These are phyloP conservation scores for Aspergillus aculeatinus DNA, from an alignment of 2,329 filamentous ascomycete species.

Conservation along the genomic window DNA sequence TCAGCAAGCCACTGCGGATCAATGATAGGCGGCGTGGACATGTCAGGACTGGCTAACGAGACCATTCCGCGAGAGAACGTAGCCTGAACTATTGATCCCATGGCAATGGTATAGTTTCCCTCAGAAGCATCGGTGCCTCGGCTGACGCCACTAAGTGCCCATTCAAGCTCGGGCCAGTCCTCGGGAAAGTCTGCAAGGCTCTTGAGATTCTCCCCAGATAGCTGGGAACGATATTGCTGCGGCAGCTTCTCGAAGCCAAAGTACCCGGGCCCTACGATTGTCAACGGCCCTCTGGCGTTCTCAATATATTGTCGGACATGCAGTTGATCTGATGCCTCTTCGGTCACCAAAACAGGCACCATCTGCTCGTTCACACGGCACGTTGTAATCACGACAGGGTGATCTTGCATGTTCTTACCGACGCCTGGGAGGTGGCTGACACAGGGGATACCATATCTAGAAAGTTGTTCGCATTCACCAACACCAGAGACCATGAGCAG, in stretches of 20 bases:
- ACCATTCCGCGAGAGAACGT: slow-evolving; percentile 18
- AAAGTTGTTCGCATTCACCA: slow-evolving; percentile 39
- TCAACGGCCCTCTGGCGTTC: slow-evolving; percentile 26
- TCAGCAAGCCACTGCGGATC: slow-evolving; percentile 18
- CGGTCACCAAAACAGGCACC: slow-evolving; percentile 22
- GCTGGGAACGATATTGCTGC: slow-evolving; percentile 17
- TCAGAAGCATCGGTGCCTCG: slow-evolving; percentile 24
- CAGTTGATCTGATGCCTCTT: slow-evolving; percentile 22
- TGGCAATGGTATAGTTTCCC: slow-evolving; percentile 16
- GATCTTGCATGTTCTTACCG: slow-evolving; percentile 40
- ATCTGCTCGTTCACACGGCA: slow-evolving; percentile 36
- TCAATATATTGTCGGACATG: slow-evolving; percentile 24
- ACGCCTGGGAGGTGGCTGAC: slow-evolving; percentile 34
- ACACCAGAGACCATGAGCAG: slow-evolving; percentile 54
- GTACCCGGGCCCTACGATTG: slow-evolving; percentile 25
- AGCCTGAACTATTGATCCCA: slow-evolving; percentile 13
- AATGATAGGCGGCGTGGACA: slow-evolving; percentile 18
- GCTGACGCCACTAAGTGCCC: not conserved
- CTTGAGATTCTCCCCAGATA: slow-evolving; percentile 14
- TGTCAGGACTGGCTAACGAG: slow-evolving; percentile 15
- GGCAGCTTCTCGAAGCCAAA: slow-evolving; percentile 33
- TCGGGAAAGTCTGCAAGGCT: slow-evolving; percentile 23
- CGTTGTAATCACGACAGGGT: slow-evolving; percentile 30
- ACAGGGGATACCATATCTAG: slow-evolving; percentile 25
- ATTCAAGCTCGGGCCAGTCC: slow-evolving; percentile 38